These are phyloP conservation scores for Globisporangium polare DNA, from an alignment of 352 stramenopile genomes.

Conservation along the genomic window DNA sequence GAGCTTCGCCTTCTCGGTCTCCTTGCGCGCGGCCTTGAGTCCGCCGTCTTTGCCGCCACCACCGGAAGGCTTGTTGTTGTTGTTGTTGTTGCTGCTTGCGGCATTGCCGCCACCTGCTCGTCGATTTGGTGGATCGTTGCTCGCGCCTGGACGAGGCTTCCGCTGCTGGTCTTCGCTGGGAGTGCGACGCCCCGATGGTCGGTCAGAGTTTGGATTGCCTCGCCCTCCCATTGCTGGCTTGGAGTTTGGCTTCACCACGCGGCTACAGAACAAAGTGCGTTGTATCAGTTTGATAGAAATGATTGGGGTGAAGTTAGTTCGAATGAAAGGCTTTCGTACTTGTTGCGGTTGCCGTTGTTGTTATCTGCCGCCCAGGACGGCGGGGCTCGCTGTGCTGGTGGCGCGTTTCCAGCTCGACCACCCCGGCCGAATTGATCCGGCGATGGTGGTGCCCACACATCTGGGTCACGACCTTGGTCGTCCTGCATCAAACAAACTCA, in stretches of 20 bases:
- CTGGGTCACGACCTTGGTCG: slow-evolving; percentile 38
- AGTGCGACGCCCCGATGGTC: slow-evolving; percentile 44
- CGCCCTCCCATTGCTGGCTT: slow-evolving; percentile 18
- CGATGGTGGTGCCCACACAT: slow-evolving; percentile 72
- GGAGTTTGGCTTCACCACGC: slow-evolving; percentile 23
- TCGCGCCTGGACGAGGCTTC: slow-evolving; percentile 26
- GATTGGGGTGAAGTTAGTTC: not conserved
- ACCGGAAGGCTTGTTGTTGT: slow-evolving; percentile 25
- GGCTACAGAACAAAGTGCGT: slow-evolving; percentile 23
- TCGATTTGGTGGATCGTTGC: slow-evolving; percentile 18
- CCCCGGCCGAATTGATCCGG: slow-evolving; percentile 38
- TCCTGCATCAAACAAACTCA: slow-evolving; percentile 12
- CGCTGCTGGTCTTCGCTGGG: slow-evolving; percentile 52
- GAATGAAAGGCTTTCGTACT: slow-evolving; percentile 11
- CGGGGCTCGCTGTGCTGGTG: slow-evolving; percentile 22
- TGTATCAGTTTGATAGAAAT: not conserved
- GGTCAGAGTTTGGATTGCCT: slow-evolving; percentile 19
- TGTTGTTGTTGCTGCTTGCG: slow-evolving; percentile 11
- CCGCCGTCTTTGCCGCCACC: slow-evolving; percentile 30
- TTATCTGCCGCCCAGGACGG: slow-evolving; percentile 52
- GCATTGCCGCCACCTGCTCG: slow-evolving; percentile 17
- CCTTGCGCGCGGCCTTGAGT: slow-evolving; percentile 37
- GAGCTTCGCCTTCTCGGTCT: slow-evolving; percentile 32
- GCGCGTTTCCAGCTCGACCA: slow-evolving; percentile 16
- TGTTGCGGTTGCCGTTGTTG: slow-evolving; percentile 36